Conservation (phyloP, 208 protist genomes). For the Crithidia mellificae region DNA sequence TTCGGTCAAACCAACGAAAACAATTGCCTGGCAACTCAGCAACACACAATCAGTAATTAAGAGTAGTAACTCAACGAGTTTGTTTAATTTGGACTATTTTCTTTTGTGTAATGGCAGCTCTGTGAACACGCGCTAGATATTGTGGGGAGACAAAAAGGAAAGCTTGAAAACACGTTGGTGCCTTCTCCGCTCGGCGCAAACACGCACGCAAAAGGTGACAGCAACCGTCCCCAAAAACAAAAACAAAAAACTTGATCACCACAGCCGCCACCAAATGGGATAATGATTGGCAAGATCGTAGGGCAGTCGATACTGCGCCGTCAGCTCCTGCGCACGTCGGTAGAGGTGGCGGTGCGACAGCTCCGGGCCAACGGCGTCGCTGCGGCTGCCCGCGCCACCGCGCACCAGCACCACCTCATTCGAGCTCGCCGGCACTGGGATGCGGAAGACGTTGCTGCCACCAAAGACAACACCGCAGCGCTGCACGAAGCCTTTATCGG, state of each 20-base stretch:
- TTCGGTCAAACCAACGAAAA: too few relatives aligned
- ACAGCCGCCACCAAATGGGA: constrained; percentile 84
- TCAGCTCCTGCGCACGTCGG: constrained; percentile 55
- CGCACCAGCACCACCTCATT: constrained; percentile 82
- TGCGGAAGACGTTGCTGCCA: constrained; percentile 57
- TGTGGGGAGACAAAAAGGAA: too few relatives aligned
- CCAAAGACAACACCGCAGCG: constrained; percentile 63
- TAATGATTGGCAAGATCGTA: constrained; percentile 75
- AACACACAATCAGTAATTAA: too few relatives aligned
- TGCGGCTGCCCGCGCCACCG: constrained; percentile 20
- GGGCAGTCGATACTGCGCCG: constrained; percentile 58
- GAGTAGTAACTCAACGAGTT: too few relatives aligned
- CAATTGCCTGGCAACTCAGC: too few relatives aligned
- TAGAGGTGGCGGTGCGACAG: constrained; percentile 69
- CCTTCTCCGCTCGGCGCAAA: too few relatives aligned
- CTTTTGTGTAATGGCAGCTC: too few relatives aligned
- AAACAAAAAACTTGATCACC: too few relatives aligned
- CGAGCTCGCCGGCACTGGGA: constrained; percentile 59
- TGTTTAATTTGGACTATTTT: too few relatives aligned
- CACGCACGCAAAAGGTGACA: constrained; percentile 27
- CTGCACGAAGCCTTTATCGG: constrained; percentile 56
- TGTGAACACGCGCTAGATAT: too few relatives aligned
- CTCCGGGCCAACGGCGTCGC: constrained; percentile 14
- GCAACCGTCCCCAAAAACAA: constrained; percentile 85
- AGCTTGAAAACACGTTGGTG: too few relatives aligned